Base-by-base conservation (phyloP, 2,329 filamentous ascomycete species). In the Pseudocercospora ulei region DNA sequence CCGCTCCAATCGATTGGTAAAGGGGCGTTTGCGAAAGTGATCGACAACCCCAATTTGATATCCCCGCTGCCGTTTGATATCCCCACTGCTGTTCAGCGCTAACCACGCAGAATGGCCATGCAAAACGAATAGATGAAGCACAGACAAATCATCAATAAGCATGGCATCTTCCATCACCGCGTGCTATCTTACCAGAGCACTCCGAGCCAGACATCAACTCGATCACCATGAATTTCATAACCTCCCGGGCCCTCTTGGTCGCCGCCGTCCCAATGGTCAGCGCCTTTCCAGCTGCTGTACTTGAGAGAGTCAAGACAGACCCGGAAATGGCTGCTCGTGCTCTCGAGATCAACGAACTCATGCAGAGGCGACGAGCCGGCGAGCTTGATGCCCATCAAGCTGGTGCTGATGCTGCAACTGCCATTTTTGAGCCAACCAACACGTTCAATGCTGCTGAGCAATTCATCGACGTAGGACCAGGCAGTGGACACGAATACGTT, bases 371-470 rank as follows among this genome's bases (percentile, higher is more conserved):
- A 17, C 50, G 50, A 33, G 42, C 31, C 7, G 40, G 39, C 7
- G 50, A 48, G 30, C 35, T 50, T 7, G 35, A 42, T 12, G 38
- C 35, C 25, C 45, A 47, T 20, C 48, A 51, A 28, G 30, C 38
- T 14, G 44, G 42, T 29, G 50, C 50, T 17, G 48, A 46, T 24
- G 39, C 46, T 8, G 48, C 50, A 7, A 40, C 38, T 18, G 39
- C 40, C 6, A 29, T 53, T 20, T 53, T 53, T 39, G 50, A 53
- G 46, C 42, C 46, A 11, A 35, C 38, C 6, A 49, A 50, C 8
- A 35, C 29, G 0, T 59, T 59, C 40, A 49, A 59, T 38, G 54
- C 55, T n/a, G 46, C 41, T 3, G 30, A 48, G 9, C 56, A 59
- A 26, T 48, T 43, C 29, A 44, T 54, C 30, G 42, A 52, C 22